Conservation (phyloP, 768 basidiomycete genomes). For the Pisolithus orientalis region DNA sequence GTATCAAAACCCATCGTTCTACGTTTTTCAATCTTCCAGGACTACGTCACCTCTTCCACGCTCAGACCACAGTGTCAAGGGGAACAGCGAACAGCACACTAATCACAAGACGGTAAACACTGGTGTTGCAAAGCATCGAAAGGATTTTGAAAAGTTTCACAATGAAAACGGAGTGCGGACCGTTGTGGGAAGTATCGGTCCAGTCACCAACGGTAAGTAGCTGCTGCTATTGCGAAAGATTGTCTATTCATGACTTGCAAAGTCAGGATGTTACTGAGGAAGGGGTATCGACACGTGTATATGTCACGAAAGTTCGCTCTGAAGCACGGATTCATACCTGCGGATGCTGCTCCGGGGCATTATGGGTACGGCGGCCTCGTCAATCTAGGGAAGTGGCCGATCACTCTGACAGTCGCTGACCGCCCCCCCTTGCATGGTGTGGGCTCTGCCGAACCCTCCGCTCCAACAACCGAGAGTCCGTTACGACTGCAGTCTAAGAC, state of each 20-base stretch:
- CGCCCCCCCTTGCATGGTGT: not conserved
- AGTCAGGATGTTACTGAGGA: constrained; percentile 93
- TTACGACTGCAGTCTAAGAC: constrained; percentile 27
- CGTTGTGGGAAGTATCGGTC: constrained; percentile 84
- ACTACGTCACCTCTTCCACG: constrained; percentile 25
- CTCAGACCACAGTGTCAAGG: constrained; percentile 31
- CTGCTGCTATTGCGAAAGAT: not conserved
- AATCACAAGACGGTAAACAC: constrained; percentile 31
- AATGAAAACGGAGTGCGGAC: constrained; percentile 90
- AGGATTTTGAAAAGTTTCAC: constrained; percentile 81
- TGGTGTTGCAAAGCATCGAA: constrained; percentile 57
- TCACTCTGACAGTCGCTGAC: constrained; percentile 49
- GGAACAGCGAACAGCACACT: constrained; percentile 27
- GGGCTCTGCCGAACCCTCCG: not conserved
- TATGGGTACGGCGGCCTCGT: constrained; percentile 92
- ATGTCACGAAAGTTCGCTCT: constrained; percentile 91
- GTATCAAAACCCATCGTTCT: constrained; percentile 68
- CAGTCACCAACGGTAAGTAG: constrained; percentile 73
- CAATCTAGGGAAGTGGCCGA: constrained; percentile 82
- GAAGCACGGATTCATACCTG: constrained; percentile 81
- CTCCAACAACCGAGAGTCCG: not conserved
- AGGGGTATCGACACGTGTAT: constrained; percentile 90
- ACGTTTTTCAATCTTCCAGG: constrained; percentile 41
- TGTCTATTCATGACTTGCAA: not conserved
- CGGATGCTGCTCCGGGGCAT: constrained; percentile 80